Base-by-base conservation (phyloP, 805 yeast genomes). In the Clavispora phyllophila region DNA sequence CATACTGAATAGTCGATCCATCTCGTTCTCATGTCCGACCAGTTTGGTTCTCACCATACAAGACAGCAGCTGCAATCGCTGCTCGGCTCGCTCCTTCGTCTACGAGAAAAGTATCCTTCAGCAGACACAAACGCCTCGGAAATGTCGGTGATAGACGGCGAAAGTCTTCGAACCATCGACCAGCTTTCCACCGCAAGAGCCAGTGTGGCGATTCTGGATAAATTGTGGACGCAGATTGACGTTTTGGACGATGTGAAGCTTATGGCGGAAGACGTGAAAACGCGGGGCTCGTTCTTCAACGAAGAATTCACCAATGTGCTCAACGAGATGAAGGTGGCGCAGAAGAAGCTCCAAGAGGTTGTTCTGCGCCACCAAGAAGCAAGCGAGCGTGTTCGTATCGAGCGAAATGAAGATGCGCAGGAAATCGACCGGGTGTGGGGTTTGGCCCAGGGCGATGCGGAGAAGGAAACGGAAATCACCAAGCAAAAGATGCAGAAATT, bases 191-290 rank as follows among this genome's bases (percentile, higher is more conserved):
- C 78, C 4, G 76, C 80, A 0, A 63, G 68, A 39, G 87, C 88
- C 7, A 68, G 72, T 37, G 81, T 78, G 17, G 81, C 85, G 41
- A 68, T 77, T 46, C 89, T 82, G 63, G 96, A 87, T 61, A 74
- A 76, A 54, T 69, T 87, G 36, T 90, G 96, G 95, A 82, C 91
- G 6, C 95, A 87, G 51, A 81, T 89, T 39, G 96, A 86, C 54
- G 83, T 86, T 0, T 70, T 91, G 48, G 90, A 87, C 49, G 95
- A 87, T 49, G 93, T 88, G 7, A 75, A 76, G 43, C 70, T 69
- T 40, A 71, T 83, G 68, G 79, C 87, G 1, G 54, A 55, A 14
- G 68, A 72, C 33, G 72, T 73, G 4, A 53, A 63, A 36, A 50
- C 54, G 49, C 73, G 61, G 38, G 73, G 72, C 33, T 70, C 73